Percentiles rank a stretch among this genome's conserved stretches.
phyloP scores from a whole-genome alignment of 805 yeast genomes.

The Peterozyma xylosa region DNA sequence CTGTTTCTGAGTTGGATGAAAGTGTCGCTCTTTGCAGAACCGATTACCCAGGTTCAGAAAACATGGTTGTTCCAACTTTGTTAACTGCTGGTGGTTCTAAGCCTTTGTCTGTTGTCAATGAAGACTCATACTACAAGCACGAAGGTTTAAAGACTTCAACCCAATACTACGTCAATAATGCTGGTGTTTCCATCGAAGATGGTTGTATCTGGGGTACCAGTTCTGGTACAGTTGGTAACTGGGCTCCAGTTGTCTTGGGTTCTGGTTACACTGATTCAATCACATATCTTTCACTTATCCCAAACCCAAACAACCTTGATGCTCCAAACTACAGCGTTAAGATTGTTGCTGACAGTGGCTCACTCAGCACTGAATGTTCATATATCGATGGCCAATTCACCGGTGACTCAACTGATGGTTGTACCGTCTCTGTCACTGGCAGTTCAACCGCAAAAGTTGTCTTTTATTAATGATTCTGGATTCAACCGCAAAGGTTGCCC shows the following conservation, averaged over 20 bases:
- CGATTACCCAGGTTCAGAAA: constrained; percentile 98
- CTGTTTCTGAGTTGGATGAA: constrained; percentile 53
- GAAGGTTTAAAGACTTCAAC: constrained; percentile 77
- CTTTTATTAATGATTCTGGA: constrained; percentile 14
- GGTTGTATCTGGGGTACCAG: constrained; percentile 92
- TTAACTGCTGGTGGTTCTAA: constrained; percentile 58
- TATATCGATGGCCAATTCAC: constrained; percentile 34
- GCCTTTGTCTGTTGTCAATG: constrained; percentile 75
- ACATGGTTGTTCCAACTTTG: constrained; percentile 92
- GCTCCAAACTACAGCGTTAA: constrained; percentile 51
- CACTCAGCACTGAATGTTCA: constrained; percentile 31
- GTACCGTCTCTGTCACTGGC: constrained; percentile 50
- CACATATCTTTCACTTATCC: constrained; percentile 83
- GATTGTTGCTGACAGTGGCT: constrained; percentile 28
- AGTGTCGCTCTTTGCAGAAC: constrained; percentile 93
- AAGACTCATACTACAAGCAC: constrained; percentile 76
- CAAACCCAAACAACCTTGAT: constrained; percentile 82
- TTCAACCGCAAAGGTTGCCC: constrained; percentile 21
- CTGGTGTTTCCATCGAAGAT: constrained; percentile 83
- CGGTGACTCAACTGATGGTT: constrained; percentile 66
- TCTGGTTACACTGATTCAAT: constrained; percentile 73
- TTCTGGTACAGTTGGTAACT: constrained; percentile 85
- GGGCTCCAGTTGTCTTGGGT: constrained; percentile 96
- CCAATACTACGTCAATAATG: constrained; percentile 95
- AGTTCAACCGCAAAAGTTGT: constrained; percentile 26